These are phyloP conservation scores for Hypoxylon trugodes DNA, from an alignment of 495 filamentous ascomycete genomes.

Conservation along the genomic window DNA sequence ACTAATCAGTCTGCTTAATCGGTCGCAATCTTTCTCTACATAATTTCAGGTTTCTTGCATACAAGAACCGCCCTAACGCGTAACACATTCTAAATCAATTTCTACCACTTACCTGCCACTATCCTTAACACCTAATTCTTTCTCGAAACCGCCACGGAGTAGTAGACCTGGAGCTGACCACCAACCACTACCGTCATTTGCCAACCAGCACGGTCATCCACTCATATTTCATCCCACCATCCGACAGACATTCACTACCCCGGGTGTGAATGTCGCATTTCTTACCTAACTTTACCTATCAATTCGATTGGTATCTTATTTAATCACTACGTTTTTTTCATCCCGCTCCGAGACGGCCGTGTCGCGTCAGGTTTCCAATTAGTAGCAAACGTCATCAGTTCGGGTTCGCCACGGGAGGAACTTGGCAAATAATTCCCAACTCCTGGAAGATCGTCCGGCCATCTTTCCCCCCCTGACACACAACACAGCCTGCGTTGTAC, in stretches of 20 bases:
- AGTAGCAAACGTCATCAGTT: slow-evolving; percentile 35
- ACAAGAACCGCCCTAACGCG: slow-evolving; percentile 32
- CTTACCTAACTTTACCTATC: slow-evolving; percentile 26
- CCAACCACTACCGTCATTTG: slow-evolving; percentile 1
- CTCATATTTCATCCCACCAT: too few relatives aligned
- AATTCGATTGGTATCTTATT: slow-evolving; percentile 40
- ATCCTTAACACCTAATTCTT: slow-evolving; percentile 12
- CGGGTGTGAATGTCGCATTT: slow-evolving; percentile 25
- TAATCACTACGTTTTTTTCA: slow-evolving; percentile 17
- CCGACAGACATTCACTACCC: background rate
- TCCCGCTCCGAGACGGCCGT: background rate
- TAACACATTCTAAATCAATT: slow-evolving; percentile 20
- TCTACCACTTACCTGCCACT: background rate
- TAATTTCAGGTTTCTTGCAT: slow-evolving; percentile 34
- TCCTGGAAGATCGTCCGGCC: slow-evolving; percentile 37
- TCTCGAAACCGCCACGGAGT: slow-evolving; percentile 27
- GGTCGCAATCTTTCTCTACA: background rate
- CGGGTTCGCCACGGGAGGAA: slow-evolving; percentile 22
- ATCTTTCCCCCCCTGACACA: slow-evolving; percentile 30
- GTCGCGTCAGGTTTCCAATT: slow-evolving; percentile 35
- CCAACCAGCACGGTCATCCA: too few relatives aligned
- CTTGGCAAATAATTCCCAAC: slow-evolving; percentile 22
- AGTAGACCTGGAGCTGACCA: slow-evolving; percentile 37
- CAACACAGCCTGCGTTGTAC: slow-evolving; percentile 11
- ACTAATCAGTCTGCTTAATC: background rate